Conservation (phyloP, 768 basidiomycete genomes). For the Paxillus involutus region DNA sequence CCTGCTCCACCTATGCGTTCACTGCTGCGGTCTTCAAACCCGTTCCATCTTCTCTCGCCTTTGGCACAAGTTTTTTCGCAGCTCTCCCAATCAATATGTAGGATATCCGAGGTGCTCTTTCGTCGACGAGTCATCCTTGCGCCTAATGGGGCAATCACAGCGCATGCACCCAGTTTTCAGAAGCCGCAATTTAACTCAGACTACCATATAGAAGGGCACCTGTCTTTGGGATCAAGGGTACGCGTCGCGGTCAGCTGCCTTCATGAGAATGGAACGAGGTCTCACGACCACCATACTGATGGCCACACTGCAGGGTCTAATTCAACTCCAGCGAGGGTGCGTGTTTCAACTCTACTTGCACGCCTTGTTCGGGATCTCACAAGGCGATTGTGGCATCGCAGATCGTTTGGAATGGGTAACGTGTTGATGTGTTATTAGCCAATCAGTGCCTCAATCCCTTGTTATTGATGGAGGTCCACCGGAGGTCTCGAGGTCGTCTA, state of each 20-base stretch:
- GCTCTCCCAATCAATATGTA: conserved; percentile 3
- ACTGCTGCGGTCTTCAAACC: conserved; percentile 5
- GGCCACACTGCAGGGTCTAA: conserved; percentile 26
- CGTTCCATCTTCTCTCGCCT: not conserved
- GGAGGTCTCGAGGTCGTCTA: conserved; percentile 17
- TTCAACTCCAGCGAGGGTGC: conserved; percentile 24
- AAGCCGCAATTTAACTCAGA: conserved; percentile 19
- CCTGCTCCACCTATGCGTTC: conserved; percentile 1
- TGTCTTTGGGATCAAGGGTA: conserved; percentile 26
- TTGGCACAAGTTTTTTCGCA: not conserved
- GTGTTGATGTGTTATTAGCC: conserved; percentile 20
- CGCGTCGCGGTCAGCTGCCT: conserved; percentile 17
- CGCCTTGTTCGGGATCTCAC: conserved; percentile 9
- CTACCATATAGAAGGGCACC: conserved; percentile 21
- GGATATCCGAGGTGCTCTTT: conserved; percentile 18
- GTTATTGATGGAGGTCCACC: conserved; percentile 19
- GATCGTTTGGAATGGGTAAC: conserved; percentile 22
- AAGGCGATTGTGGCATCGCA: conserved; percentile 19
- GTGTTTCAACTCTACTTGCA: conserved; percentile 15
- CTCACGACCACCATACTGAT: conserved; percentile 17
- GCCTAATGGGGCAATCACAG: conserved; percentile 10
- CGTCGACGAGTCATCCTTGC: conserved; percentile 4
- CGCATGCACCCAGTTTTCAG: conserved; percentile 5
- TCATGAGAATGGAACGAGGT: conserved; percentile 31
- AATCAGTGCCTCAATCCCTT: conserved; percentile 16